phyloP scores from a whole-genome alignment of 768 basidiomycete genomes.

The Tylopilus subfusipes region DNA sequence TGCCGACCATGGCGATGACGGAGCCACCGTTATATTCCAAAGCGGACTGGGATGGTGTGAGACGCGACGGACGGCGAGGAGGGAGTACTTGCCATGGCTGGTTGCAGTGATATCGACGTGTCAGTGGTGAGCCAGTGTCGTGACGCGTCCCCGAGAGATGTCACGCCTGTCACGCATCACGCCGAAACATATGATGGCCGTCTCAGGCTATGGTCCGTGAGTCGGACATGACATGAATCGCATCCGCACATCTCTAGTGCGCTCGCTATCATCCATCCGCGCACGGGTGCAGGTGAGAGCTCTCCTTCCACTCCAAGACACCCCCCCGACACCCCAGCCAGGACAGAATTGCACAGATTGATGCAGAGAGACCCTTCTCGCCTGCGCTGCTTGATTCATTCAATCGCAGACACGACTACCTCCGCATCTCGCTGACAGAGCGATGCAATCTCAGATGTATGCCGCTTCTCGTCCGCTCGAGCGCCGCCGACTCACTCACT shows the following conservation, averaged over 20 bases:
- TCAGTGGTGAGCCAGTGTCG: constrained; percentile 10
- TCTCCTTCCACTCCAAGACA: not conserved
- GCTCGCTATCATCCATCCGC: constrained; percentile 14
- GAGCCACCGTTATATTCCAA: constrained; percentile 97
- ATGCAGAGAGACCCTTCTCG: constrained; percentile 45
- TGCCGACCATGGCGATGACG: constrained; percentile 98
- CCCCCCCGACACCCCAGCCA: constrained; percentile 19
- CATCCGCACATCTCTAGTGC: constrained; percentile 6
- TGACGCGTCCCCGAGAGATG: constrained; percentile 21
- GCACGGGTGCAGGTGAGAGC: constrained; percentile 20
- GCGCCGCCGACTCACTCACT: not conserved
- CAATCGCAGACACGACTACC: constrained; percentile 71
- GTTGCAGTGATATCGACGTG: constrained; percentile 16
- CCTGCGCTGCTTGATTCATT: constrained; percentile 64
- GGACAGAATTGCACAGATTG: constrained; percentile 56
- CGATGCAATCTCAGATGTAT: constrained; percentile 83
- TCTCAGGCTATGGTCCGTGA: too few species aligned
- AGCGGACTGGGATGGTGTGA: constrained; percentile 56
- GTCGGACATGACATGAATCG: constrained; percentile 9
- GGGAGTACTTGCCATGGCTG: constrained; percentile 23
- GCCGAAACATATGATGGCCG: not conserved
- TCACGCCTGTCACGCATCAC: constrained; percentile 3
- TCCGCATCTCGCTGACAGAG: constrained; percentile 86
- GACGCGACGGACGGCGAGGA: not conserved
- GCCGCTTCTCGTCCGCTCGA: constrained; percentile 11